Evolutionary conservation across 1,284 basidiomycete genomes (phyloP).

Genomic region (Pulveroboletus sp.): DNA sequence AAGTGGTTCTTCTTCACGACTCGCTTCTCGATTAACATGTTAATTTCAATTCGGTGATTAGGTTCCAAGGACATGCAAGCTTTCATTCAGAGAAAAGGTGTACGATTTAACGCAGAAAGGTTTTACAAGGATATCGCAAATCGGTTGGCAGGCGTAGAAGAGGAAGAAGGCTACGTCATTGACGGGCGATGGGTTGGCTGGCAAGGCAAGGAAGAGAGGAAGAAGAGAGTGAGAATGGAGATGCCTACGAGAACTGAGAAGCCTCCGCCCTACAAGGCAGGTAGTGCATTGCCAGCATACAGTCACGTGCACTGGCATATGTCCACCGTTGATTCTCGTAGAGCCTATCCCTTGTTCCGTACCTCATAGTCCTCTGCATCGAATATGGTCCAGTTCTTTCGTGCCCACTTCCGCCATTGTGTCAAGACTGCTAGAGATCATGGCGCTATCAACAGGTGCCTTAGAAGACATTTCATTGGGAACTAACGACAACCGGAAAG

Average conservation of each 20-base stretch:
- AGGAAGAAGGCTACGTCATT: conserved; percentile 37
- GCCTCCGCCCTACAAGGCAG: not conserved
- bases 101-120: conserved; percentile 84
- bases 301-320: too few species aligned
- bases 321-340: too few species aligned
- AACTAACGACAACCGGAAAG: too few species aligned
- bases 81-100: conserved; percentile 81
- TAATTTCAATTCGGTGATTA: not conserved
- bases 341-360: too few species aligned
- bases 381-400: too few species aligned
- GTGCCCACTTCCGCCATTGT: too few species aligned
- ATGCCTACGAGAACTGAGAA: conserved; percentile 1
- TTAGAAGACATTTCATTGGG: too few species aligned
- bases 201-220: conserved; percentile 16
- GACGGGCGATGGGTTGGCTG: conserved; percentile 21
- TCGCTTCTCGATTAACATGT: not conserved
- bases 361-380: too few species aligned
- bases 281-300: too few species aligned
- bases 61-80: conserved; percentile 51
- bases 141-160: conserved; percentile 64
- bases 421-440: too few species aligned
- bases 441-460: too few species aligned
- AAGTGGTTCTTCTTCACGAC: not conserved
- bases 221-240: conserved; percentile 3
- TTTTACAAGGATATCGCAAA: conserved; percentile 85